A percentile compares a stretch with the other conserved stretches of the same genome.
These are phyloP conservation scores for Aspergillus sp. DNA, from an alignment of 2,329 filamentous ascomycete genomes.

Conservation along the genomic window DNA sequence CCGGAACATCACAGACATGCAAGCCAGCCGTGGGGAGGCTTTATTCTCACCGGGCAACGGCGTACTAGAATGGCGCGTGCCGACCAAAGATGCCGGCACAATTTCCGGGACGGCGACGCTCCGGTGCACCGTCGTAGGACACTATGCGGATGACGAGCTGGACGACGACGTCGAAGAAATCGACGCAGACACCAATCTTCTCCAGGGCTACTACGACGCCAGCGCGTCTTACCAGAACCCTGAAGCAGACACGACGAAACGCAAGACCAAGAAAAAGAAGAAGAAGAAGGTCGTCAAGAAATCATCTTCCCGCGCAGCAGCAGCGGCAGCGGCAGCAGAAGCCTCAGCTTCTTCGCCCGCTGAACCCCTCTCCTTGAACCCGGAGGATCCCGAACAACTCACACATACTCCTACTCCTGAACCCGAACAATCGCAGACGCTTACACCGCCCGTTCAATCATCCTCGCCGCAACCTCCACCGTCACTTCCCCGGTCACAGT, in stretches of 20 bases:
- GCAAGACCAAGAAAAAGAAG: conserved; percentile 41
- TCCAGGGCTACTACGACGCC: conserved; percentile 51
- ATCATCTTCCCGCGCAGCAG: conserved; percentile 31
- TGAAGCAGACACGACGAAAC: conserved; percentile 32
- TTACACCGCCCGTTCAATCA: conserved; percentile 11
- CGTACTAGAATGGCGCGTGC: conserved; percentile 79
- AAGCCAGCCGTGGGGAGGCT: conserved; percentile 79
- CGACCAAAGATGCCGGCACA: conserved; percentile 71
- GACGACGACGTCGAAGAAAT: conserved; percentile 43
- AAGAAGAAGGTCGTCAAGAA: conserved; percentile 38
- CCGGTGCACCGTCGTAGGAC: conserved; percentile 77
- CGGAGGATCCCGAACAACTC: not conserved
- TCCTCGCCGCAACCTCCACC: conserved; percentile 20
- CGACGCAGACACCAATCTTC: conserved; percentile 41
- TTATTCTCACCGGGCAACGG: conserved; percentile 74
- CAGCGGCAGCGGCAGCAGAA: conserved; percentile 8
- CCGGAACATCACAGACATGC: conserved; percentile 79
- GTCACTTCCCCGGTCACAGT: conserved; percentile 11
- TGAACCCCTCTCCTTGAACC: conserved; percentile 4
- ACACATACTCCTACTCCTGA: conserved; percentile 9
- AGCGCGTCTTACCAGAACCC: conserved; percentile 35
- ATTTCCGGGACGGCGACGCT: conserved; percentile 71
- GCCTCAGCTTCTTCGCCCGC: conserved; percentile 13
- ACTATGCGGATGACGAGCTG: conserved; percentile 52
- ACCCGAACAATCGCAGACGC: conserved; percentile 15